phyloP scores from a whole-genome alignment of 495 filamentous ascomycete genomes.

The Umbilicaria muhlenbergii region DNA sequence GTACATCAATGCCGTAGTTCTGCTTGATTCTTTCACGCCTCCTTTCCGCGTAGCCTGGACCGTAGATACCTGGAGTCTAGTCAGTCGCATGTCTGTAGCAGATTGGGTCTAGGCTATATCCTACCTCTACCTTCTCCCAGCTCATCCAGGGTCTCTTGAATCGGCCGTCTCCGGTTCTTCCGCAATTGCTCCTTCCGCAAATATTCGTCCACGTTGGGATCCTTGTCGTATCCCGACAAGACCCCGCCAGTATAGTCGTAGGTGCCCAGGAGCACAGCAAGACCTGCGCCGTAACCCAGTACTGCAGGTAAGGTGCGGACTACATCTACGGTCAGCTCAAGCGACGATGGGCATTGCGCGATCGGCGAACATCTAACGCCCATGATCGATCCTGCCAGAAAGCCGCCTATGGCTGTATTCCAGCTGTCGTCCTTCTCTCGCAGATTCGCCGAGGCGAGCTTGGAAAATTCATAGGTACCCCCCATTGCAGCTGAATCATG shows the following conservation, averaged over 20 bases:
- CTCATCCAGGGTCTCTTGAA: slow-evolving; percentile 67
- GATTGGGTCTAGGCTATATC: background rate
- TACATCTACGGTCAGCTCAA: slow-evolving; percentile 17
- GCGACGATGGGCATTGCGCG: background rate
- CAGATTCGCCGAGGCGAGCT: slow-evolving; percentile 58
- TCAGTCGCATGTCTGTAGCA: slow-evolving; percentile 13
- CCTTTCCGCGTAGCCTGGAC: slow-evolving; percentile 74
- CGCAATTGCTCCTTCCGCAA: slow-evolving; percentile 62
- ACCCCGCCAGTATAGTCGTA: slow-evolving; percentile 67
- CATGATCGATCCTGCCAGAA: slow-evolving; percentile 51
- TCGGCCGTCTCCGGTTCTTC: slow-evolving; percentile 55
- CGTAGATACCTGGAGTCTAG: slow-evolving; percentile 50
- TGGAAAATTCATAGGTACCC: slow-evolving; percentile 63
- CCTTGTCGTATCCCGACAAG: slow-evolving; percentile 39
- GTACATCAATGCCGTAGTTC: slow-evolving; percentile 79
- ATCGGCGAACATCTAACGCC: slow-evolving; percentile 42
- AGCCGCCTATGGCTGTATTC: slow-evolving; percentile 58
- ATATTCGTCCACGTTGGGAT: slow-evolving; percentile 57
- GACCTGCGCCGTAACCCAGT: slow-evolving; percentile 55
- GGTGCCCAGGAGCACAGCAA: slow-evolving; percentile 46
- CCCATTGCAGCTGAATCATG: slow-evolving; percentile 54
- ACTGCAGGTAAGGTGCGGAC: slow-evolving; percentile 66
- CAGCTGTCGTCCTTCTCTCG: slow-evolving; percentile 56
- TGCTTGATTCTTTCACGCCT: slow-evolving; percentile 71
- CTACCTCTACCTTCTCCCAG: slow-evolving; percentile 85